Evolutionary conservation across 2,329 filamentous ascomycete species (phyloP), one percentile per base, ranked within the genome.

Genomic region (Fusarium nurragi): DNA sequence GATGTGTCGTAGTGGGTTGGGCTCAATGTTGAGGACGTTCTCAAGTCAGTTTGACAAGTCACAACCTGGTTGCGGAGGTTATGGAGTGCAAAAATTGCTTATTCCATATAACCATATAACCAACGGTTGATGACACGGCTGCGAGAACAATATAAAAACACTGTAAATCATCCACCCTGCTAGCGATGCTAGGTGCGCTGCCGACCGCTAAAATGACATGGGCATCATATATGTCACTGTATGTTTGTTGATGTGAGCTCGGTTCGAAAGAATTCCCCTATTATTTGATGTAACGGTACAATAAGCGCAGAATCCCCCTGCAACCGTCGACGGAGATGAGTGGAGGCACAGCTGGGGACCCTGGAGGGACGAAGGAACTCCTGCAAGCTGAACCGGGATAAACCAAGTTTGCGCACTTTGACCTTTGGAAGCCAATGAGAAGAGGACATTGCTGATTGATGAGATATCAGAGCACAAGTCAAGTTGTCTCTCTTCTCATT

Each of bases 261-360:
- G 32, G 16, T 53, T 39, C 28, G 36, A 34, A 21, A 36, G 4
- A 40, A 40, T 38, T 43, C 55, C 55, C 57, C 57, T 60, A 54
- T 60, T 50, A 28, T 60, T 38, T 38, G 37, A 60, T 26, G 37
- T 44, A 16, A 50, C 43, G 38, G 30, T 26, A 39, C n/a, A 10
- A 55, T 40, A 37, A 30, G 54, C 51, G 36, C 56, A 37, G 18
- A 34, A n/a, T 8, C 26, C 41, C 41, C 58, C 58, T 61, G 49
- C 37, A 61, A 47, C 50, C 44, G 14, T 51, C 46, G 37, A 65
- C 64, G 64, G 64, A 67, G 65, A 67, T 67, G 58, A 55, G 60
- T 65, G 64, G 64, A 55, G 60, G 41, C 48, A 41, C 40, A 65
- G 48, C 32, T 50, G 45, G 51, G 32, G 32, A 39, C 36, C 56